Percentiles rank a stretch among this genome's conserved stretches.
Conservation (phyloP, 768 basidiomycete species). For the Mycena vitilis region DNA sequence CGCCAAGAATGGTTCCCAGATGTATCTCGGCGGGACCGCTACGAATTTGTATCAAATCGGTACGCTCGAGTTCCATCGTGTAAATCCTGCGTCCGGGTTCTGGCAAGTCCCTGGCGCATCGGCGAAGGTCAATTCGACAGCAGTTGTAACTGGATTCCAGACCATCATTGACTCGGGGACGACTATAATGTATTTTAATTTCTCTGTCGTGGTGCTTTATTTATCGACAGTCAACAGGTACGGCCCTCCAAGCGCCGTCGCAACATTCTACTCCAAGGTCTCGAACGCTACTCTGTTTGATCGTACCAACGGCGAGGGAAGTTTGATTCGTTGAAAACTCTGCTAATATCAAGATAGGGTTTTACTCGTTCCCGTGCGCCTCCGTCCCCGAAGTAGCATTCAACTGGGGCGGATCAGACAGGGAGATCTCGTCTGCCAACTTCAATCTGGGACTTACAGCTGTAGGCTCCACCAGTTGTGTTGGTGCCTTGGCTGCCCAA, state of each 20-base stretch:
- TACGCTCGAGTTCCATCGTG: conserved; percentile 46
- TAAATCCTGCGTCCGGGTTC: conserved; percentile 40
- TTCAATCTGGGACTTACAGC: conserved; percentile 54
- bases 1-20: conserved; percentile 54
- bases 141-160: no score
- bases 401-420: conserved; percentile 49
- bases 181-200: no score
- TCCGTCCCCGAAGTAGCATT: conserved; percentile 45
- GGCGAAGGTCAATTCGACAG: conserved; percentile 32
- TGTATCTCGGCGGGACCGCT: conserved; percentile 65
- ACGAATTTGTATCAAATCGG: conserved; percentile 52
- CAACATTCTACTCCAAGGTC: conserved; percentile 41
- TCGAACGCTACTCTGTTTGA: conserved; percentile 39
- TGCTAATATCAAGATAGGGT: neutral
- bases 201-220: conserved; percentile 39
- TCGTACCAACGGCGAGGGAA: conserved; percentile 31
- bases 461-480: conserved; percentile 56
- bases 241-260: conserved; percentile 41
- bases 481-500: conserved; percentile 64
- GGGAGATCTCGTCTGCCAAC: conserved; percentile 55
- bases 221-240: conserved; percentile 52
- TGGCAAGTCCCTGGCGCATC: conserved; percentile 40
- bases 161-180: no score
- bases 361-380: conserved; percentile 39
- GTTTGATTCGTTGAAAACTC: conserved; percentile 19